Evolutionary conservation across 2,329 filamentous ascomycete species (phyloP), one percentile per base, ranked within the genome.

Genomic region (Beauveria bassiana): DNA sequence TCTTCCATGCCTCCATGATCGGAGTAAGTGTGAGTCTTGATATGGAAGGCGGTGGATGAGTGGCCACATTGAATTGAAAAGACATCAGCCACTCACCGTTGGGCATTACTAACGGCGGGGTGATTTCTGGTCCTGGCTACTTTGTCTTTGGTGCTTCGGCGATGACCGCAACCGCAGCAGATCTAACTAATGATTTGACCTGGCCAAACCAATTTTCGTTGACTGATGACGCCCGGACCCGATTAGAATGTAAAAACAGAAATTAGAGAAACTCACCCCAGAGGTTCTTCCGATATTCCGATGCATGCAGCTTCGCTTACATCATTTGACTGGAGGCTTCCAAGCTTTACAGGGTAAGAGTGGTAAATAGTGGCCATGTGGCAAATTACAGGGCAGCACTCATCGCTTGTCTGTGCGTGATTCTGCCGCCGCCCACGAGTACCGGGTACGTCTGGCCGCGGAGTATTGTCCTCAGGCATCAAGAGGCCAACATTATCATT

Each of bases 91-190:
- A 51, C 47, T 52, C 38, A 49, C n/a, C 31, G 14, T 38, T 10
- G 14, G 42, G 22, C 20, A 60, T 60, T 60, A 60, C 58, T 54
- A 60, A 59, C 57, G 20, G 34, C n/a, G 47, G 34, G 5, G n/a
- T 16, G 6, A 46, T 12, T 20, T 46, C 20, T 46, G 26, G 22
- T 28, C 14, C 16, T 50, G 12, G 14, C 18, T 24, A 28, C 16
- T 10, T 10, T 20, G 18, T 20, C n/a, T 20, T 20, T 43, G 18
- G 16, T 9, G 42, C n/a, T 16, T 38, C 34, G 12, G 12, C 34
- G 12, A 38, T 14, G 31, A 34, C 31, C 31, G 31, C 31, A 10
- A 34, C 31, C 10, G 10, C 12, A 38, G 5, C 34, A 38, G 34
- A 38, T 38, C 12, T 31, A 31, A 8, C 28, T 34, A 6, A 16